Conservation (phyloP, 2,329 filamentous ascomycete species). For the Fusarium sarcochroum region DNA sequence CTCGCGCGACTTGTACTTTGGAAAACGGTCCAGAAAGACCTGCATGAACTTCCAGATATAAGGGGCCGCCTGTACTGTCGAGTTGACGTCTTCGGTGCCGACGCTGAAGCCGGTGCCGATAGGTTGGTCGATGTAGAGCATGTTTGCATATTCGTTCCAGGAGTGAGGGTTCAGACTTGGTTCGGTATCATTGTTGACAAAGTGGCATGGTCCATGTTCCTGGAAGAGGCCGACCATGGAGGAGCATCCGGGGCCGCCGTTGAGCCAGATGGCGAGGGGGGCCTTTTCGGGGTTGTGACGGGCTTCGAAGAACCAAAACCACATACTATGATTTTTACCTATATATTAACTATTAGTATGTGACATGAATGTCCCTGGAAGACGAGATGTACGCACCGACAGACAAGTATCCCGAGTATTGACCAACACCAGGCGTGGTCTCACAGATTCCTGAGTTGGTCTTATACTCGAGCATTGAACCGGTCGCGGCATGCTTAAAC, state of each 20-base stretch:
- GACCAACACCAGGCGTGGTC: conserved; percentile 72
- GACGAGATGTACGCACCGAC: conserved; percentile 59
- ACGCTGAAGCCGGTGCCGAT: conserved; percentile 51
- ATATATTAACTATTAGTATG: conserved; percentile 41
- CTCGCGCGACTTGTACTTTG: conserved; percentile 71
- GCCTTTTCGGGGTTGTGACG: conserved; percentile 57
- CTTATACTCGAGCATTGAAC: conserved; percentile 44
- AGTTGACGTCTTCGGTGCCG: conserved; percentile 49
- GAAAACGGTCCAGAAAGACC: conserved; percentile 74
- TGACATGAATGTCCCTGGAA: too few relatives aligned
- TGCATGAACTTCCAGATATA: conserved; percentile 70
- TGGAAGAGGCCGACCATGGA: conserved; percentile 64
- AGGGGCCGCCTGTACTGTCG: conserved; percentile 50
- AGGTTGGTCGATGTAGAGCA: conserved; percentile 79
- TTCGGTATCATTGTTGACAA: conserved; percentile 58
- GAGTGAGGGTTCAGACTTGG: conserved; percentile 69
- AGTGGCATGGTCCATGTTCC: conserved; percentile 84
- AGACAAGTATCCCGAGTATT: conserved; percentile 74
- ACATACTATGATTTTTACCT: conserved; percentile 49
- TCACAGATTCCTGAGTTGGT: conserved; percentile 63
- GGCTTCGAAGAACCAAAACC: conserved; percentile 66
- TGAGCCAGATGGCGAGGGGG: conserved; percentile 70
- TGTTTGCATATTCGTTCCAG: conserved; percentile 74
- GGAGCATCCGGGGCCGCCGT: conserved; percentile 53
- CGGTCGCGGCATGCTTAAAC: conserved; percentile 41